Base-by-base conservation (phyloP, 371 early-diverging fungal species). In the Chytridiales sp. region DNA sequence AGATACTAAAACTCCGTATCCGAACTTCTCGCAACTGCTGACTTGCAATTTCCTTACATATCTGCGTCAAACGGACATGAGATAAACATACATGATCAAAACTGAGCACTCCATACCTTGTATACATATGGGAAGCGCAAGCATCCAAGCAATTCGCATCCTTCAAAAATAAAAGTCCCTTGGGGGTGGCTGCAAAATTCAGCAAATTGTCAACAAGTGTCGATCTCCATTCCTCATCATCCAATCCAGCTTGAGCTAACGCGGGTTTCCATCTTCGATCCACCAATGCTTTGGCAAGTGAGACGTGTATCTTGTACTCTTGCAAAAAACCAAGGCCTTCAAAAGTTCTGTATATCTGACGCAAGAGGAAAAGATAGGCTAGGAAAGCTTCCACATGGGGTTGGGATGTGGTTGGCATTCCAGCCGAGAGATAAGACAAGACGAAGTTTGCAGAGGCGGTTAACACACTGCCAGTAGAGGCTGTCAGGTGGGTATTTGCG, bases 121-220 rank as follows among this genome's bases (percentile, higher is more conserved):
- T 47, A 47, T 71, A 68, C 77, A 77, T 77, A 47, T 77, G 70
- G 1, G 58, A 59, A 2, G 68, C 70, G 52, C 74, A 74, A 1
- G 60, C 51, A 6, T 67, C 67, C 72, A 77, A 72, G 0, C 60
- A 54, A 8, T 71, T 73, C 26, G 66, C 55, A 34, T 69, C 57
- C 36, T 64, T 54, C 6, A 77, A 61, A 31, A 72, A 46, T 48
- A 70, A 32, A 32, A 77, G 63, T 0, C 77, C 77, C 41, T 67
- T 70, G n/a, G 77, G 74, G n/a, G 77, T 74, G 0, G 66, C 72
- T 2, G 71, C 72, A 60, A 74, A 77, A 41, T 77, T 74, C 24
- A 77, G 53, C 36, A 77, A 43, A 57, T 77, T 77, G 38, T 77
- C 77, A 11, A 77, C 49, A 4, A 60, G 29, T 15, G 66, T 50